Base-by-base conservation (phyloP, 192 early-diverging fungal genomes). In the Paraglomus occultum region DNA sequence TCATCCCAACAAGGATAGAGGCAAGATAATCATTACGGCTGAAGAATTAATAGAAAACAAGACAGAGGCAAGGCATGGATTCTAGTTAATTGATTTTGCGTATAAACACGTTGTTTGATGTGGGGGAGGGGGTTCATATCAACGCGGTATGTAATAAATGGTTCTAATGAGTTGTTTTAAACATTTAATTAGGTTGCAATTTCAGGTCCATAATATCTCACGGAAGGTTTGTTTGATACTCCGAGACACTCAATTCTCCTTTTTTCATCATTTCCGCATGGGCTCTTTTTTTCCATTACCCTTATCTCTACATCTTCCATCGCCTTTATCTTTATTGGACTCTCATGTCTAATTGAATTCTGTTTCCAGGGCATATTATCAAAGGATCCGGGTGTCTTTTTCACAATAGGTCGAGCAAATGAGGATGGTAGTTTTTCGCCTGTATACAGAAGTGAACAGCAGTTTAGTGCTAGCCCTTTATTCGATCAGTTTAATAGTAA, bases 11-110 rank as follows among this genome's bases (percentile, higher is more conserved):
- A 64, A 72, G 22, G 45, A 79, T 49, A 53, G 80, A 38, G 84
- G 84, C 40, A 73, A 67, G 3, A 82, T 85, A 54, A 70, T 78
- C 15, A 71, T 85, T 23, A 59, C 60, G 18, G 80, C 73, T 44
- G 82, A 83, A 63, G 82, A 84, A 40, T 6, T 77, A 10, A 65
- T 53, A 0, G 44, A 61, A 6, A 62, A 69, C 10, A 79, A 74
- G 40, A 62, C 52, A 23, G 59, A 68, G 46, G 49, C 64, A 51
- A 82, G 64, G 80, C 81, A 73, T 67, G 60, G 45, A 83, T 77
- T 22, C 46, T 44, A 47, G 51, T 31, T 31, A 31, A 31, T 31
- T 18, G 17, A 44, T 40, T 45, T 17, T 59, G 42, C 11, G 51
- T 23, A 44, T 23, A 22, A 18, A 45, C 50, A 71, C 11, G 49